Evolutionary conservation across 805 yeast genomes (phyloP), one percentile per base, ranked within the genome.

Genomic region (Yarrowia keelungensis): DNA sequence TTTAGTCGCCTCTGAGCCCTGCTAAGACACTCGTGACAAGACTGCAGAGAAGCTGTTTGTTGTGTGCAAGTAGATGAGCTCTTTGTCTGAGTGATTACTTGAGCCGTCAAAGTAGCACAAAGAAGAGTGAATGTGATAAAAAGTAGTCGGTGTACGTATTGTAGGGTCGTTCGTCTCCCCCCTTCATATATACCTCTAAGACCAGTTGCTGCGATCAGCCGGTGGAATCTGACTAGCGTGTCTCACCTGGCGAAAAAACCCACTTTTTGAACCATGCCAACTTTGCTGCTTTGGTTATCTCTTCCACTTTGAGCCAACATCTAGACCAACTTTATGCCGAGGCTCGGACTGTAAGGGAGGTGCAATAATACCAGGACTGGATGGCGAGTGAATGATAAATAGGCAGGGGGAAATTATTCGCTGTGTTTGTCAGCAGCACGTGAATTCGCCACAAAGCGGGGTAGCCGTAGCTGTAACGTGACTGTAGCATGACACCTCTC

Each of bases 261-360:
- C 35, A 10, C 32, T 45, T 45, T 19, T 38, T 38, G 39, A 26
- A 26, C 35, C 38, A 16, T 16, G 26, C 26, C 38, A 50, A 50
- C 56, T 36, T 50, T 50, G 56, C 41, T 36, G 14, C 49, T 45
- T 14, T 16, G 39, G 19, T 11, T n/a, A 36, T 50, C 42, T 35
- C 56, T 50, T 36, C 56, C 56, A 5, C 42, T 50, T 49, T 49
- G 54, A 49, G 54, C 26, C 12, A 7, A n/a, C 26, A 16, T 45
- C 49, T 45, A 14, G 19, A 26, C 19, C 51, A 49, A 49, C 38
- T 49, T 32, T 35, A 50, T 45, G 49, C 54, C 54, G 54, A 50
- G 54, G 54, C 10, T 50, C 54, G 54, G 54, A 11, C 39, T 5
- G 39, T 1, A 10, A 41, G 46, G 19, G 19, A 42, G 46, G 15